phyloP scores from a whole-genome alignment of 2,329 filamentous ascomycete species.

The Penicillium griseofulvum region DNA sequence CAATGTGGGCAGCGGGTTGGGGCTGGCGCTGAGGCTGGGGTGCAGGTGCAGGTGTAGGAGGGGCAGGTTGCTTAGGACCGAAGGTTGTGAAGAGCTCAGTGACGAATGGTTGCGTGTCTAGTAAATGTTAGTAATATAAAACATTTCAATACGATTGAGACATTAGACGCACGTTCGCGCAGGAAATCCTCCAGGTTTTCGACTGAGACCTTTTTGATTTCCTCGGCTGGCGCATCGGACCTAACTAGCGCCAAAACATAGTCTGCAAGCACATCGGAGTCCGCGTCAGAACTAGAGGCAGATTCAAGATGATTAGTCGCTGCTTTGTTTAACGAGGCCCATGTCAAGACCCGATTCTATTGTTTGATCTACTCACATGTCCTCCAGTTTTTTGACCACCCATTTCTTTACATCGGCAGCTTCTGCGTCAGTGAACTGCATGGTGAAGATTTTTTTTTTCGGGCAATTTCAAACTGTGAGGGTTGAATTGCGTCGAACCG shows the following conservation, averaged over 20 bases:
- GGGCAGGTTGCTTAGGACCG: conserved; percentile 42
- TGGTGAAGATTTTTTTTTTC: conserved; percentile 22
- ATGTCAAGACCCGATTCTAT: not conserved
- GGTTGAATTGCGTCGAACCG: not conserved
- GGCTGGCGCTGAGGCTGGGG: conserved; percentile 22
- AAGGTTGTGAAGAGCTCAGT: conserved; percentile 56
- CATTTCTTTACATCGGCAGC: conserved; percentile 55
- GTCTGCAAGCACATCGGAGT: conserved; percentile 60
- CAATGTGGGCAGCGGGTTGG: conserved; percentile 13
- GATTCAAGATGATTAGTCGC: conserved; percentile 6
- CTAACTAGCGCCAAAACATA: conserved; percentile 60
- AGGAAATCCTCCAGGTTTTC: conserved; percentile 60
- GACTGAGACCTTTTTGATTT: conserved; percentile 52
- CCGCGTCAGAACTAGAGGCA: conserved; percentile 56
- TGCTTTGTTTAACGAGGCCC: not conserved
- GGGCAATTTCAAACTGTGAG: not conserved
- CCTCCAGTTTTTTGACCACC: conserved; percentile 58
- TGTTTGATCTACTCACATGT: conserved; percentile 47
- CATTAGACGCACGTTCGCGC: conserved; percentile 45
- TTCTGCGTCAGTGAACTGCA: conserved; percentile 57
- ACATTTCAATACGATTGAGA: conserved; percentile 16
- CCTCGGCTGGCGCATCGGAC: conserved; percentile 54
- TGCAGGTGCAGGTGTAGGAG: conserved; percentile 19
- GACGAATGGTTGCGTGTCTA: conserved; percentile 55
- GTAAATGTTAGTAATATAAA: conserved; percentile 15